phyloP scores from a whole-genome alignment of 176 grass and related monocot species.

The Eragrostis curvula region DNA sequence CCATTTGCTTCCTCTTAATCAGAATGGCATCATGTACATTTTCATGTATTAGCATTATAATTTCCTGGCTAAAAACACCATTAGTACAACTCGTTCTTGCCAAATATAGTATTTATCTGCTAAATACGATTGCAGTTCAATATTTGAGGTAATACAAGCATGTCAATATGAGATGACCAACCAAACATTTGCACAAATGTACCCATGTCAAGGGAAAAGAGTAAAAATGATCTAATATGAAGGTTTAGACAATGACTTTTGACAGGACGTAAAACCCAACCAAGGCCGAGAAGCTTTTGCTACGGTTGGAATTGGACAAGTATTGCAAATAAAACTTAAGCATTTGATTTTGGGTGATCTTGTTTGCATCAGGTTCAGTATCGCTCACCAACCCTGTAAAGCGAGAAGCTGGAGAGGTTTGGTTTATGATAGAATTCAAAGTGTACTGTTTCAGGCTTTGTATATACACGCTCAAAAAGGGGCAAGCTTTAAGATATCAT shows the following conservation, averaged over 20 bases:
- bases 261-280: not conserved
- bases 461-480: not conserved
- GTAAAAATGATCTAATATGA: not conserved
- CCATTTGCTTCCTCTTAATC: not conserved
- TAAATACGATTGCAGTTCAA: not conserved
- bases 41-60: constrained; percentile 5
- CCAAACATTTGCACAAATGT: not conserved
- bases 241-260: not conserved
- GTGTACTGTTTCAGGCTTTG: not conserved
- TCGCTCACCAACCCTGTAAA: not conserved
- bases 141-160: not conserved
- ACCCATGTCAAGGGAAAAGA: not conserved
- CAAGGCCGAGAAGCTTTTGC: not conserved
- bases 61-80: not conserved
- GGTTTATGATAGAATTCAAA: not conserved
- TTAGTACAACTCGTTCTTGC: not conserved
- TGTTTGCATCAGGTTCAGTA: not conserved
- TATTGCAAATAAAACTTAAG: not conserved
- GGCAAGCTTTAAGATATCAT: not conserved
- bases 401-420: not conserved
- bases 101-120: not conserved
- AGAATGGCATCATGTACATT: not conserved
- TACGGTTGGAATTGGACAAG: too few relatives aligned
- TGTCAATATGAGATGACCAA: not conserved
- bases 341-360: not conserved